phyloP scores from a whole-genome alignment of 306 rosid species.

The Arachis hypogaea region DNA sequence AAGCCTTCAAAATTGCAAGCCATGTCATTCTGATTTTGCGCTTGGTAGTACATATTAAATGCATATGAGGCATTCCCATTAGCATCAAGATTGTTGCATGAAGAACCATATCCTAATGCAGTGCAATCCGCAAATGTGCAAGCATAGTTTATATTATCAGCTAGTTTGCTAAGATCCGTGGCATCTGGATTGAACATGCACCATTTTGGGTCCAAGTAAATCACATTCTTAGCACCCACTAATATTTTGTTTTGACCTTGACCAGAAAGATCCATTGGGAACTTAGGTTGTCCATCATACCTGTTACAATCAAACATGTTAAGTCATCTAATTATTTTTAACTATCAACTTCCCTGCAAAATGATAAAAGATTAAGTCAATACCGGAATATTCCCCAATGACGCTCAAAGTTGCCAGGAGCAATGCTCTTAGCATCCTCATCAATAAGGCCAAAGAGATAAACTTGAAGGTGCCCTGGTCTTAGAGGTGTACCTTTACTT shows the following conservation, averaged over 20 bases:
- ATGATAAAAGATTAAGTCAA: too few species aligned
- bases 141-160: constrained; percentile 78
- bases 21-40: constrained; percentile 69
- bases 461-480: constrained; percentile 74
- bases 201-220: constrained; percentile 74
- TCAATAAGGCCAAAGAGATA: constrained; percentile 88
- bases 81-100: constrained; percentile 82
- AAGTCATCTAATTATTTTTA: too few species aligned
- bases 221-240: constrained; percentile 63
- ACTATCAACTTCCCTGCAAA: too few species aligned
- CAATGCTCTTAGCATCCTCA: constrained; percentile 81
- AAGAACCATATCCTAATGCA: constrained; percentile 85
- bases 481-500: constrained; percentile 74
- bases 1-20: constrained; percentile 92
- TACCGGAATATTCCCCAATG: constrained; percentile 86
- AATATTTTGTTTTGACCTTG: constrained; percentile 64
- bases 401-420: constrained; percentile 89
- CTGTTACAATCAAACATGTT: too few species aligned
- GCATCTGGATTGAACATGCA: constrained; percentile 80
- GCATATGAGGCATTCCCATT: constrained; percentile 94
- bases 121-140: constrained; percentile 85
- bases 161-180: constrained; percentile 67
- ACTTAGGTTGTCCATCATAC: constrained; percentile 94
- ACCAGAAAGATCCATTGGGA: constrained; percentile 65
- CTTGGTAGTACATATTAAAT: constrained; percentile 87